phyloP scores from a whole-genome alignment of 2,329 filamentous ascomycete species.

The Pseudonectria buxi region DNA sequence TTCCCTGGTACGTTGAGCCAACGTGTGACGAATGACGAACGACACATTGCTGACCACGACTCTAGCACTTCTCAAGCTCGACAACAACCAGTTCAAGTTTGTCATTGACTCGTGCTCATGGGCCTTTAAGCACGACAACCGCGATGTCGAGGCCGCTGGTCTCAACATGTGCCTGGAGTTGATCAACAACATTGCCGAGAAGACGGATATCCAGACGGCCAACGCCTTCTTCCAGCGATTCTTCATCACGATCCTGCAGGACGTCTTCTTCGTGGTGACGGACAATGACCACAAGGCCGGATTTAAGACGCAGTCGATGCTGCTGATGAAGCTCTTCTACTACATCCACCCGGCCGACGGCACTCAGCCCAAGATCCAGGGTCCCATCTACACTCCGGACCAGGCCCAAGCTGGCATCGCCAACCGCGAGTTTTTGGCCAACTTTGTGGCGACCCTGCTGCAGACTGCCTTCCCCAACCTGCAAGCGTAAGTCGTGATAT shows the following conservation, averaged over 20 bases:
- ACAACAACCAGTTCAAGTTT: slow-evolving; percentile 97
- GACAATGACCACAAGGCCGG: slow-evolving; percentile 98
- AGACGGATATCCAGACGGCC: slow-evolving; percentile 77
- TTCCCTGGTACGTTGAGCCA: slow-evolving; percentile 62
- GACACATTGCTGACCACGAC: slow-evolving; percentile 6
- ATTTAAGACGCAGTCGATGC: slow-evolving; percentile 94
- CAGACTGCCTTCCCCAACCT: slow-evolving; percentile 91
- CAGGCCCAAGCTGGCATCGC: slow-evolving; percentile 76
- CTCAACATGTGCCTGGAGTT: slow-evolving; percentile 97
- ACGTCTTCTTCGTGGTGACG: slow-evolving; percentile 96
- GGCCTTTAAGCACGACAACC: slow-evolving; percentile 99
- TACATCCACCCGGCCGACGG: slow-evolving; percentile 72
- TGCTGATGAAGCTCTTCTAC: slow-evolving; percentile 93
- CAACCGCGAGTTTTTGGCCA: slow-evolving; percentile 85
- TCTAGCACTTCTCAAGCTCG: slow-evolving; percentile 76
- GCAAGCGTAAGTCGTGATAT: slow-evolving; percentile 74
- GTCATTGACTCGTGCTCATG: slow-evolving; percentile 99
- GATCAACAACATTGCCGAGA: slow-evolving; percentile 94
- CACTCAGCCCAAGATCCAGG: slow-evolving; percentile 74
- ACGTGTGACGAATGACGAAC: no score
- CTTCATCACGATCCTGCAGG: slow-evolving; percentile 90
- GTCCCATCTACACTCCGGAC: slow-evolving; percentile 80
- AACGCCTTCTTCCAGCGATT: slow-evolving; percentile 98
- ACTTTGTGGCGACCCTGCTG: slow-evolving; percentile 78
- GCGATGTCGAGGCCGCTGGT: slow-evolving; percentile 91